Evolutionary conservation across 352 stramenopile genomes (phyloP).

Genomic region (Phytophthora foliorum): DNA sequence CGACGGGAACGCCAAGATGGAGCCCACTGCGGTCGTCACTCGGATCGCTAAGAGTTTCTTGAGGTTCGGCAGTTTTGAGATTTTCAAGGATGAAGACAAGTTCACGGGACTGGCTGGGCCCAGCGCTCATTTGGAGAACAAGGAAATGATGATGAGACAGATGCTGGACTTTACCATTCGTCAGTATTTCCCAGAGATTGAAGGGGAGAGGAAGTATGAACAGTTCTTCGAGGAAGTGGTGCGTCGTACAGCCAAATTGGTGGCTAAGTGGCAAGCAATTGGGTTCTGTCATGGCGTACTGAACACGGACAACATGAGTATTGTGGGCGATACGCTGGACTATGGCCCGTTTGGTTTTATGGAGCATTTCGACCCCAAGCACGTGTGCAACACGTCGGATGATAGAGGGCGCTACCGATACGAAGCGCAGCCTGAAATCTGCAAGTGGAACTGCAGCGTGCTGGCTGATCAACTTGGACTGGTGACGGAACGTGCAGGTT

Average conservation of each 20-base stretch:
- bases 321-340: conserved; percentile 93
- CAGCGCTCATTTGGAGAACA: conserved; percentile 72
- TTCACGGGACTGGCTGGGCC: conserved; percentile 72
- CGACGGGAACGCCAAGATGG: conserved; percentile 81
- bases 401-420: conserved; percentile 85
- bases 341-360: conserved; percentile 95
- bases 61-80: conserved; percentile 96
- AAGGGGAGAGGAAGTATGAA: conserved; percentile 40
- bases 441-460: conserved; percentile 87
- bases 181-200: conserved; percentile 72
- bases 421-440: conserved; percentile 84
- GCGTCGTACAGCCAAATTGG: conserved; percentile 77
- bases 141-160: conserved; percentile 69
- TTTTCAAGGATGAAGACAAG: conserved; percentile 90
- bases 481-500: conserved; percentile 40
- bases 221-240: conserved; percentile 77
- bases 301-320: conserved; percentile 95
- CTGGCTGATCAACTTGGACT: conserved; percentile 75
- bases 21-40: conserved; percentile 87
- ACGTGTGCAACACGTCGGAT: conserved; percentile 89
- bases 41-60: conserved; percentile 95
- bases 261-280: conserved; percentile 86
- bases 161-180: conserved; percentile 87
- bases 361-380: conserved; percentile 89
- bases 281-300: conserved; percentile 94